phyloP scores from a whole-genome alignment of 257 asterid species.

The Cinchona pubescens region DNA sequence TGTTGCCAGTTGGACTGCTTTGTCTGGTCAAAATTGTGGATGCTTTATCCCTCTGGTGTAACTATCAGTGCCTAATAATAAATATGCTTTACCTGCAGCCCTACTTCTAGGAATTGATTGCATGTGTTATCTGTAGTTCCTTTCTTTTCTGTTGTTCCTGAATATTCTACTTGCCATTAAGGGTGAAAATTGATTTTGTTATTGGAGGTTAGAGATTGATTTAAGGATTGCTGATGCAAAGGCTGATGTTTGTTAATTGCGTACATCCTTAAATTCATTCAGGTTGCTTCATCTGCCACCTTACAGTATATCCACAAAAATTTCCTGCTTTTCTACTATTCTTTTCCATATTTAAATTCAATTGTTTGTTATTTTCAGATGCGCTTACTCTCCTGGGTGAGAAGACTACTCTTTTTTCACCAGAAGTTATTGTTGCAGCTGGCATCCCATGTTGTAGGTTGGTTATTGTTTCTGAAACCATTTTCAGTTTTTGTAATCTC shows the following conservation, averaged over 20 bases:
- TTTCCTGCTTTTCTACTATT: slow-evolving; percentile 20
- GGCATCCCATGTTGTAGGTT: slow-evolving; percentile 99
- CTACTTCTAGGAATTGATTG: not conserved
- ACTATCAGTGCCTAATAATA: not conserved
- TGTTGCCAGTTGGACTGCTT: not conserved
- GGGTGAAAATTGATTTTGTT: not conserved
- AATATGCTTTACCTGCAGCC: not conserved
- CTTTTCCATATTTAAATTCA: slow-evolving; percentile 26
- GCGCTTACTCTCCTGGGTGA: slow-evolving; percentile 85
- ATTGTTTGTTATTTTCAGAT: slow-evolving; percentile 57
- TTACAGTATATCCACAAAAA: not conserved
- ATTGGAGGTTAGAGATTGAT: not conserved
- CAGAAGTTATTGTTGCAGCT: slow-evolving; percentile 68
- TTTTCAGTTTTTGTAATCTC: slow-evolving; percentile 14
- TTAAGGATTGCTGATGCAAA: not conserved
- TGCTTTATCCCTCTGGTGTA: not conserved
- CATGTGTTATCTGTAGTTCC: not conserved
- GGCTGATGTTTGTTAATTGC: not conserved
- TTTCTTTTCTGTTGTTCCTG: not conserved
- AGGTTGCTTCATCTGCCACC: not conserved
- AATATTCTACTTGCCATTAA: not conserved
- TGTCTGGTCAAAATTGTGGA: not conserved
- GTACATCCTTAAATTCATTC: not conserved
- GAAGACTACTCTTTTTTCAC: slow-evolving; percentile 93
- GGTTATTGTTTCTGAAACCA: slow-evolving; percentile 26